phyloP scores from a whole-genome alignment of 2,329 filamentous ascomycete genomes.

The Pseudogymnoascus sp. region DNA sequence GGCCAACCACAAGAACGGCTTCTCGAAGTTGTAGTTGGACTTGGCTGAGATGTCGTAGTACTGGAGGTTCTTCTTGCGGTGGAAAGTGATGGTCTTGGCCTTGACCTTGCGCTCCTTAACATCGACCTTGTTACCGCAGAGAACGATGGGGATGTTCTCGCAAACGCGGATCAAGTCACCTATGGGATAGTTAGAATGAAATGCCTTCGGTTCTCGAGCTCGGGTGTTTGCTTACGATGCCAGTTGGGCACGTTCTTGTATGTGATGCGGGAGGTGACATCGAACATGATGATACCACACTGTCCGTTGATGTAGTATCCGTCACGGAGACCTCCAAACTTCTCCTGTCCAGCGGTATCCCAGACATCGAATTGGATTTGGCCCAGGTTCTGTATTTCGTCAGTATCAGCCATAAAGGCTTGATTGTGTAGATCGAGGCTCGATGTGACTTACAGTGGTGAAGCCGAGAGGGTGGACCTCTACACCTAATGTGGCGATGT shows the following conservation, averaged over 20 bases:
- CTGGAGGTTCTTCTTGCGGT: slow-evolving; percentile 99
- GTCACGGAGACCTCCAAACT: slow-evolving; percentile 98
- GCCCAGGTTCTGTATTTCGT: slow-evolving; percentile 67
- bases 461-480: slow-evolving; percentile 98
- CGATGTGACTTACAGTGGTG: slow-evolving; percentile 70
- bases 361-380: slow-evolving; percentile 98
- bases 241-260: slow-evolving; percentile 99
- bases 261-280: slow-evolving; percentile 97
- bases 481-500: slow-evolving; percentile 98
- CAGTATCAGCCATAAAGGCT: slow-evolving; percentile 14
- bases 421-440: background rate
- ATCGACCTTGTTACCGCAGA: slow-evolving; percentile 99
- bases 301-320: slow-evolving; percentile 99
- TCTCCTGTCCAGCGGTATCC: slow-evolving; percentile 98
- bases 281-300: slow-evolving; percentile 99
- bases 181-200: slow-evolving; percentile 32
- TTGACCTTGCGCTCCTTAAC: slow-evolving; percentile 99
- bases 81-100: slow-evolving; percentile 99
- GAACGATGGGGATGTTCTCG: slow-evolving; percentile 98
- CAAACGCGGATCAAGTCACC: slow-evolving; percentile 98
- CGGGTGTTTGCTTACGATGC: slow-evolving; percentile 69
- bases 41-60: slow-evolving; percentile 99
- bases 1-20: slow-evolving; percentile 98
- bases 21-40: slow-evolving; percentile 99
- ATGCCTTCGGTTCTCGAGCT: background rate